Evolutionary conservation across 108 stramenopile species (phyloP).

Genomic region (Conticribra guillardii): DNA sequence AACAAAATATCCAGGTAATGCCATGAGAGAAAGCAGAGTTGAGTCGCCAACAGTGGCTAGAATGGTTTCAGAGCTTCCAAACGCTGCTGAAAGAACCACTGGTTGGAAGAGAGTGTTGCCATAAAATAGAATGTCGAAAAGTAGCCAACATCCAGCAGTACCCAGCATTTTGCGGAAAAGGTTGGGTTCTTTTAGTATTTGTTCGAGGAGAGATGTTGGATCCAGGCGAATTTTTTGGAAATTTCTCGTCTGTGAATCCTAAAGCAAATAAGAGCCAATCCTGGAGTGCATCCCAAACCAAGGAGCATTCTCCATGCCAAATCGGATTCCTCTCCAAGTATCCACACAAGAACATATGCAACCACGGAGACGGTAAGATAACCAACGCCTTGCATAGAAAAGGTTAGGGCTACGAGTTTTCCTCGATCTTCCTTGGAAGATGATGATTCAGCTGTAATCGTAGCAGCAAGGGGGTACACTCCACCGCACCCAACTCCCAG

Average conservation of each 20-base stretch:
- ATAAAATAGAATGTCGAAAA: slow-evolving; percentile 90
- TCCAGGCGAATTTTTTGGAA: slow-evolving; percentile 13
- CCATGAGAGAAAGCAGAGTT: slow-evolving; percentile 45
- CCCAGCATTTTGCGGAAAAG: slow-evolving; percentile 71
- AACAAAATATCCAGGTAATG: slow-evolving; percentile 69
- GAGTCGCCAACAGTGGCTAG: slow-evolving; percentile 45
- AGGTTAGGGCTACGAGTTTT: slow-evolving; percentile 74
- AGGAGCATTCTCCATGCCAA: slow-evolving; percentile 77
- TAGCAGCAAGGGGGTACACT: slow-evolving; percentile 90
- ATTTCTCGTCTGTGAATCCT: slow-evolving; percentile 33
- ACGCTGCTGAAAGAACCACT: slow-evolving; percentile 80
- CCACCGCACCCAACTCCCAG: slow-evolving; percentile 86
- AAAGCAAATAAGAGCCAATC: slow-evolving; percentile 51
- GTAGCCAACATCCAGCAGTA: slow-evolving; percentile 84
- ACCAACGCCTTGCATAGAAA: slow-evolving; percentile 82
- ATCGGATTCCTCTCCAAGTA: slow-evolving; percentile 54
- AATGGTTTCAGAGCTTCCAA: slow-evolving; percentile 62
- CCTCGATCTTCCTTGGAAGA: slow-evolving; percentile 24
- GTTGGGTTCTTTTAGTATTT: slow-evolving; percentile 61
- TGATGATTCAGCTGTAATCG: slow-evolving; percentile 71
- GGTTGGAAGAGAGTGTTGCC: slow-evolving; percentile 90
- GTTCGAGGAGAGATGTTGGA: slow-evolving; percentile 32
- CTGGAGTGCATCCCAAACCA: slow-evolving; percentile 78
- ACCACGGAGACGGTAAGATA: slow-evolving; percentile 71
- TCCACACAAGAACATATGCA: slow-evolving; percentile 48